Evolutionary conservation across 257 asterid species (phyloP), one percentile per base, ranked within the genome.

Genomic region (Hygrophila difformis): DNA sequence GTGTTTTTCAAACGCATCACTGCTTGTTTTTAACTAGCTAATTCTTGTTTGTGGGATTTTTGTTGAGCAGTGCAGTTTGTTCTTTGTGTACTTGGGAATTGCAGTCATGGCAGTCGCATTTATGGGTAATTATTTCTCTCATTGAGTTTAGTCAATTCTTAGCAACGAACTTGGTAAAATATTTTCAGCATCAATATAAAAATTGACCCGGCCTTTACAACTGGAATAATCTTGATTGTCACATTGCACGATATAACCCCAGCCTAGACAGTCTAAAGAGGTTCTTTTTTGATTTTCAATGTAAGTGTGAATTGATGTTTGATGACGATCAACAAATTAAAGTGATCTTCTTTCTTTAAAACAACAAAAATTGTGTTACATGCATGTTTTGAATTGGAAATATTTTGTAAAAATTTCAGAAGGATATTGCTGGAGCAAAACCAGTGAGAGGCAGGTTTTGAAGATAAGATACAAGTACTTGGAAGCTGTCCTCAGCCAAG

Each of bases 361-460:
- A n/a, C n/a, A n/a, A n/a, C n/a, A n/a, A n/a, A n/a, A n/a, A n/a
- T n/a, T n/a, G n/a, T n/a, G n/a, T n/a, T n/a, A n/a, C n/a, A n/a
- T n/a, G n/a, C n/a, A n/a, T n/a, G n/a, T n/a, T n/a, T n/a, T n/a
- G n/a, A n/a, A n/a, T n/a, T n/a, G n/a, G n/a, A n/a, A n/a, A n/a
- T n/a, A n/a, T n/a, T n/a, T n/a, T n/a, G n/a, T 8, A 8, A 26
- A 1, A 4, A 31, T 3, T 61, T 66, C 81, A 81, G 95, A 85
- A 65, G 95, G 95, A 3, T 85, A 81, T 50, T 85, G 95, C 64
- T 85, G 95, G 95, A 85, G 95, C 66, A 81, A 74, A 59, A 85
- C 91, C 2, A 85, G 95, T 18, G 92, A 85, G 31, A 44, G 93
- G 20, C 95, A 76, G 51, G 85, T 81, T 23, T 44, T 85, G 34